phyloP scores from a whole-genome alignment of 2,329 filamentous ascomycete species.

The Neopestalotiopsis clavispora region DNA sequence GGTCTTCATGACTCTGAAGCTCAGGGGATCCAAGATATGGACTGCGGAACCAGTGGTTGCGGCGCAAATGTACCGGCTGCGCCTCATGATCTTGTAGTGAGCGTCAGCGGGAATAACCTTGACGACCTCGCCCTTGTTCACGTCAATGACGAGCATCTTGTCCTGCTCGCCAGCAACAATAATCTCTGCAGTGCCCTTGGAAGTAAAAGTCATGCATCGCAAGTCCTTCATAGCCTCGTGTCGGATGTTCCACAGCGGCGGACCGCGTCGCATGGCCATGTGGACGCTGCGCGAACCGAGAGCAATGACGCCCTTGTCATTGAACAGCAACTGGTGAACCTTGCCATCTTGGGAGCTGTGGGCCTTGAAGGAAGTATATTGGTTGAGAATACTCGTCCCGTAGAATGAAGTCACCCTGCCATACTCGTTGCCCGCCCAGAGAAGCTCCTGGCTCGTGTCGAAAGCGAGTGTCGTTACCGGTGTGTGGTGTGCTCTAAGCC shows the following conservation, averaged over 20 bases:
- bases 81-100: constrained; percentile 91
- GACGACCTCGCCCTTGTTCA: constrained; percentile 72
- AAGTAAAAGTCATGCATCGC: constrained; percentile 94
- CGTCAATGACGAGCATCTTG: constrained; percentile 78
- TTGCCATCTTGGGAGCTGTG: constrained; percentile 75
- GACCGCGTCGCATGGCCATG: constrained; percentile 81
- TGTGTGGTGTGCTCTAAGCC: constrained; percentile 71
- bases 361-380: constrained; percentile 88
- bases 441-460: constrained; percentile 84
- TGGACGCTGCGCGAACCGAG: constrained; percentile 84
- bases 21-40: constrained; percentile 82
- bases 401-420: constrained; percentile 90
- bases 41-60: constrained; percentile 83
- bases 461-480: constrained; percentile 84
- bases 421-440: constrained; percentile 93
- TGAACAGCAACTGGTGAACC: constrained; percentile 88
- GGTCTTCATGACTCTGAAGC: constrained; percentile 77
- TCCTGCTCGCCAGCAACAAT: constrained; percentile 87
- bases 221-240: constrained; percentile 82
- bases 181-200: constrained; percentile 81
- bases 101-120: constrained; percentile 75
- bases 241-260: constrained; percentile 87
- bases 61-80: constrained; percentile 87
- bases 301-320: constrained; percentile 88
- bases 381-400: constrained; percentile 75